Conservation (phyloP, 768 basidiomycete species). For the Myochromella boudieri region DNA sequence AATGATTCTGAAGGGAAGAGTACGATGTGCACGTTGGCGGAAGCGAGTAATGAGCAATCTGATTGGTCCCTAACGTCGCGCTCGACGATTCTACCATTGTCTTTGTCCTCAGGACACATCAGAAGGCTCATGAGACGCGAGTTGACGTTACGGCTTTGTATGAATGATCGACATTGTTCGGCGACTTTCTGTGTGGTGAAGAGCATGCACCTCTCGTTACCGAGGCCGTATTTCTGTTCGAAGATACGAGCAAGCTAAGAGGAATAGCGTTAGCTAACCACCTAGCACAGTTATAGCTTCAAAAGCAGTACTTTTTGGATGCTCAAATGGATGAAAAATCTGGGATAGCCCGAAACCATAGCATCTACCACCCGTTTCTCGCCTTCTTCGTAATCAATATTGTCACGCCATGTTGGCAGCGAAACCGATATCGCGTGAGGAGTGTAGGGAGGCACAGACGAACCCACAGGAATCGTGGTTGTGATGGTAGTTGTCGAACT, state of each 20-base stretch:
- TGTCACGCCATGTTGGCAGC: slow-evolving; percentile 89
- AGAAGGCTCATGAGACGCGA: slow-evolving; percentile 68
- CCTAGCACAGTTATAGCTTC: too few species aligned
- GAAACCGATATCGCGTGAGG: slow-evolving; percentile 95
- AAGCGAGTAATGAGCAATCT: slow-evolving; percentile 20
- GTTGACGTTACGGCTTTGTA: slow-evolving; percentile 51
- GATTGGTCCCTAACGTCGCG: slow-evolving; percentile 24
- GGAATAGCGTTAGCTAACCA: too few species aligned
- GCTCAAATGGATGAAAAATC: slow-evolving; percentile 89
- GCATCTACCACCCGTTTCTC: slow-evolving; percentile 72
- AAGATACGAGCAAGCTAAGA: slow-evolving; percentile 78
- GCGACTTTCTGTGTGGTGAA: slow-evolving; percentile 75
- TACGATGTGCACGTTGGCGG: slow-evolving; percentile 76
- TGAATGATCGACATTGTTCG: slow-evolving; percentile 72
- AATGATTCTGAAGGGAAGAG: slow-evolving; percentile 67
- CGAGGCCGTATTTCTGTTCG: slow-evolving; percentile 71
- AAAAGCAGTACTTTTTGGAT: slow-evolving; percentile 80
- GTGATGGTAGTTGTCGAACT: slow-evolving; percentile 12
- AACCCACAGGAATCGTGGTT: slow-evolving; percentile 40
- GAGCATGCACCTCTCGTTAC: slow-evolving; percentile 75
- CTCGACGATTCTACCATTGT: slow-evolving; percentile 25
- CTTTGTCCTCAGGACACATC: slow-evolving; percentile 60
- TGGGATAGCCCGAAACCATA: slow-evolving; percentile 90
- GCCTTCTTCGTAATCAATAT: slow-evolving; percentile 90
- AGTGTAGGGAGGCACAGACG: slow-evolving; percentile 62